These are phyloP conservation scores for Sugiyamaella qingdaonensis DNA, from an alignment of 805 yeast genomes.

Conservation along the genomic window DNA sequence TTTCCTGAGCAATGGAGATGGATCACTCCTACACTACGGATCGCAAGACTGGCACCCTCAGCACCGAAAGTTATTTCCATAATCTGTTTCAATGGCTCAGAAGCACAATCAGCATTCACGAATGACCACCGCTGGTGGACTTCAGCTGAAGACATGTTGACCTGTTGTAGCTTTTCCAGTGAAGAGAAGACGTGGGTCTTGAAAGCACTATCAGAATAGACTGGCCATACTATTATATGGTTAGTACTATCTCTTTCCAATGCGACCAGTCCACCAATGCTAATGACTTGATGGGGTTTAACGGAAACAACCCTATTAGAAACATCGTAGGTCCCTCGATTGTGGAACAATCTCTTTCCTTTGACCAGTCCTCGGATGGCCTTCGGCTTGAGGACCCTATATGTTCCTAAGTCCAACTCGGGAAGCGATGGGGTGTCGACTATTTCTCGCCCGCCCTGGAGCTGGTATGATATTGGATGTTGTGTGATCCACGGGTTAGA, in stretches of 20 bases:
- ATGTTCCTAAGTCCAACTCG: slow-evolving; percentile 27
- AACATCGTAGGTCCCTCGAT: slow-evolving; percentile 22
- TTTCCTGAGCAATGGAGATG: slow-evolving; percentile 31
- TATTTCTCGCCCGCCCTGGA: slow-evolving; percentile 29
- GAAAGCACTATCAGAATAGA: slow-evolving; percentile 24
- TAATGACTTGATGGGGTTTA: slow-evolving; percentile 31
- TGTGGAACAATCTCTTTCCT: slow-evolving; percentile 23
- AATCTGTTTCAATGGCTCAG: slow-evolving; percentile 1
- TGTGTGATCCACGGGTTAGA: slow-evolving; percentile 55
- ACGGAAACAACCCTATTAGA: slow-evolving; percentile 24
- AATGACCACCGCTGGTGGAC: slow-evolving; percentile 26
- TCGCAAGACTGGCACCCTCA: slow-evolving; percentile 25
- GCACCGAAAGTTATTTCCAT: slow-evolving; percentile 14
- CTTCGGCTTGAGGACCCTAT: slow-evolving; percentile 17
- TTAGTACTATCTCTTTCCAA: slow-evolving; percentile 22
- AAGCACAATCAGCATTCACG: slow-evolving; percentile 9
- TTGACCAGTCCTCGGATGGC: slow-evolving; percentile 22
- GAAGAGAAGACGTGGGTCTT: slow-evolving; percentile 21
- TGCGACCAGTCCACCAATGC: slow-evolving; percentile 33
- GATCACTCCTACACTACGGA: slow-evolving; percentile 32
- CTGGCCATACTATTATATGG: slow-evolving; percentile 30
- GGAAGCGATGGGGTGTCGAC: slow-evolving; percentile 32
- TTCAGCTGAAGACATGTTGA: slow-evolving; percentile 11
- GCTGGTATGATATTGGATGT: slow-evolving; percentile 40
- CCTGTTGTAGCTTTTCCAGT: slow-evolving; percentile 22